These are phyloP conservation scores for Auricularia sp. DNA, from an alignment of 768 basidiomycete genomes.

Conservation along the genomic window DNA sequence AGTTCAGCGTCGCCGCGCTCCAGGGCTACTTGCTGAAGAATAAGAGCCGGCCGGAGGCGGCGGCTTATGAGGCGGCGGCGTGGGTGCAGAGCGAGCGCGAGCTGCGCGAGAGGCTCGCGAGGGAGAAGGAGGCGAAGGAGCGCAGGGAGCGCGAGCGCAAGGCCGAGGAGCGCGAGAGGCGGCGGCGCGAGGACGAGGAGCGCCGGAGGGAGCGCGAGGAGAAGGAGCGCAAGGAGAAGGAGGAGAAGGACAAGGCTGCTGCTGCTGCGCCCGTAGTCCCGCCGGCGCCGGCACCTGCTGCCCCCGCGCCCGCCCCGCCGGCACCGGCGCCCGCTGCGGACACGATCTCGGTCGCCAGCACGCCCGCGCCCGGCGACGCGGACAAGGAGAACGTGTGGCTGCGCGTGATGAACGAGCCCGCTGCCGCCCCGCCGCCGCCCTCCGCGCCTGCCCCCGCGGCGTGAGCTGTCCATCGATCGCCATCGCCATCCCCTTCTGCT, in stretches of 20 bases:
- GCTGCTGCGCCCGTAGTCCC: neutral
- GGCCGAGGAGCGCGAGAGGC: constrained; percentile 13
- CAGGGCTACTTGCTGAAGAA: constrained; percentile 84
- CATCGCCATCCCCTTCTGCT: neutral
- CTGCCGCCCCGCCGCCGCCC: neutral
- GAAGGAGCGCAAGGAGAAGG: constrained; percentile 39
- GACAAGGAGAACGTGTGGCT: neutral
- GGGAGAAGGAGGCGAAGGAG: constrained; percentile 65
- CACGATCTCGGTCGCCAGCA: neutral
- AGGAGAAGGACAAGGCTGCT: constrained; percentile 8
- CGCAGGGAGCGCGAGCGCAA: constrained; percentile 39
- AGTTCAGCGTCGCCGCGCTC: constrained; percentile 81
- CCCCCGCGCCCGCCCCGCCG: neutral
- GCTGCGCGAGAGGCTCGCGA: constrained; percentile 60
- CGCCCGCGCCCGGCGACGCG: neutral
- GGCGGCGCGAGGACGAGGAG: constrained; percentile 9
- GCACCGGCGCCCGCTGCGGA: neutral
- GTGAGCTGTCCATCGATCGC: neutral
- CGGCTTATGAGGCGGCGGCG: constrained; percentile 50
- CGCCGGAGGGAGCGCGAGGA: constrained; percentile 37
- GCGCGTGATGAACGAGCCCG: neutral
- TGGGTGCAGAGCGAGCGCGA: constrained; percentile 73
- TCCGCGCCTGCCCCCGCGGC: neutral
- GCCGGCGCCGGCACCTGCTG: neutral
- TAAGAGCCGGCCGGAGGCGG: constrained; percentile 71